Evolutionary conservation across 768 basidiomycete genomes (phyloP).

Genomic region (Lentinula guzmanii): DNA sequence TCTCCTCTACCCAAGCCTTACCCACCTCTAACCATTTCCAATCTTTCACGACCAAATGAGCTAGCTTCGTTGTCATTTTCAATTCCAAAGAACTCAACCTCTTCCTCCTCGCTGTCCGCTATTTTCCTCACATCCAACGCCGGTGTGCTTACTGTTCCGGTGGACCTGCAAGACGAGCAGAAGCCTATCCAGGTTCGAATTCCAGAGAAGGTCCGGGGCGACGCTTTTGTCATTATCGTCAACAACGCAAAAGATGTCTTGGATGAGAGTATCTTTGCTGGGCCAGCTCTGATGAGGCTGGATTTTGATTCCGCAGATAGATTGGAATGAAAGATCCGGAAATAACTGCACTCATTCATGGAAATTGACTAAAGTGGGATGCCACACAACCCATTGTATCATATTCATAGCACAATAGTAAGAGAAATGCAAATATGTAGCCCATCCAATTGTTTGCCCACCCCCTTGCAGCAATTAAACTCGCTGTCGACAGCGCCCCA

Average conservation of each 20-base stretch:
- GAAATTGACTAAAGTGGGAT: too few species aligned
- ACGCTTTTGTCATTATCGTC: slow-evolving; percentile 46
- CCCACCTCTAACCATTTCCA: slow-evolving; percentile 36
- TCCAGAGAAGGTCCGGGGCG: slow-evolving; percentile 38
- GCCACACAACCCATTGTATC: too few species aligned
- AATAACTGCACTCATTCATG: too few species aligned
- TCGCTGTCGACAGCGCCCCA: too few species aligned
- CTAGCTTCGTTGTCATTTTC: slow-evolving; percentile 20
- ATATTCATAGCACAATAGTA: too few species aligned
- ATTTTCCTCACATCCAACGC: slow-evolving; percentile 22
- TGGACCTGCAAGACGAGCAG: slow-evolving; percentile 23
- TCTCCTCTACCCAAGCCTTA: slow-evolving; percentile 15
- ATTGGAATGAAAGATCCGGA: not conserved
- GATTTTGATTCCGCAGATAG: slow-evolving; percentile 22
- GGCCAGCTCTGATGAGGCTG: slow-evolving; percentile 43
- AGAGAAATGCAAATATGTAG: too few species aligned
- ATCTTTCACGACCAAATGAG: slow-evolving; percentile 40
- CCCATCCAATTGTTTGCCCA: too few species aligned
- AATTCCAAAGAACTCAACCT: slow-evolving; percentile 22
- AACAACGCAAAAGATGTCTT: slow-evolving; percentile 24
- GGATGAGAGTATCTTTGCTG: slow-evolving; percentile 50
- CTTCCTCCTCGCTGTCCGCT: slow-evolving; percentile 24
- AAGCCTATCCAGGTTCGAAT: slow-evolving; percentile 25
- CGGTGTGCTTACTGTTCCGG: slow-evolving; percentile 25
- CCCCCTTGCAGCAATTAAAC: too few species aligned